Conservation (phyloP, 768 basidiomycete species). For the Suillus sp. region DNA sequence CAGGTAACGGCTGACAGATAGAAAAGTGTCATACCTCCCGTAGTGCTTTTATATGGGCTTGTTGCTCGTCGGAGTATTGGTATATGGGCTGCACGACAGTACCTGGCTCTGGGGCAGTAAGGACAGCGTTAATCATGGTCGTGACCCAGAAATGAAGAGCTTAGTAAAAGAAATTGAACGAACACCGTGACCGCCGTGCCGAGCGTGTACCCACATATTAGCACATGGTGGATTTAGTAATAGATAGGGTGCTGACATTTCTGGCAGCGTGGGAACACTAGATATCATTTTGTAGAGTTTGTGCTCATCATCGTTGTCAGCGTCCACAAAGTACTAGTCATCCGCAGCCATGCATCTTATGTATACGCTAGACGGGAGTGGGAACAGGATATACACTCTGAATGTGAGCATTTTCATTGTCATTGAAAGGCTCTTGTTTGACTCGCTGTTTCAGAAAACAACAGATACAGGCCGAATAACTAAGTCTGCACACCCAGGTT, state of each 20-base stretch:
- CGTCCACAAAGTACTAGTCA: conserved; percentile 5
- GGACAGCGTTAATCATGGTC: conserved; percentile 45
- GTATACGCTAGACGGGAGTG: conserved; percentile 81
- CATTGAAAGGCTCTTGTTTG: conserved; percentile 4
- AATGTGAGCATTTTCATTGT: conserved; percentile 58
- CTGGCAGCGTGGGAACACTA: conserved; percentile 13
- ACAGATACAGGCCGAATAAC: conserved; percentile 82
- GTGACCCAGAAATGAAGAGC: background rate
- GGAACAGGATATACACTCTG: conserved; percentile 88
- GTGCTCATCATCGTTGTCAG: background rate
- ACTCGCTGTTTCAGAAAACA: conserved; percentile 62
- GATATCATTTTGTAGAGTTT: background rate
- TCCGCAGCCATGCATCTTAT: conserved; percentile 86
- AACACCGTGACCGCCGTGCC: background rate
- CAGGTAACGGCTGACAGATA: background rate
- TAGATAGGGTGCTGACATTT: conserved; percentile 7
- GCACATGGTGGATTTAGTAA: background rate
- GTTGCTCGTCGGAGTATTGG: conserved; percentile 66
- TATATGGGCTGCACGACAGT: conserved; percentile 56
- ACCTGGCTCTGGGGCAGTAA: conserved; percentile 56
- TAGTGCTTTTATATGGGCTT: conserved; percentile 57
- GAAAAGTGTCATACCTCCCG: conserved; percentile 51
- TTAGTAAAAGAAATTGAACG: background rate
- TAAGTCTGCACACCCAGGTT: conserved; percentile 97
- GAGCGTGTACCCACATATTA: background rate